Evolutionary conservation across 2,329 filamentous ascomycete genomes (phyloP).

Genomic region (Fusarium setosum): DNA sequence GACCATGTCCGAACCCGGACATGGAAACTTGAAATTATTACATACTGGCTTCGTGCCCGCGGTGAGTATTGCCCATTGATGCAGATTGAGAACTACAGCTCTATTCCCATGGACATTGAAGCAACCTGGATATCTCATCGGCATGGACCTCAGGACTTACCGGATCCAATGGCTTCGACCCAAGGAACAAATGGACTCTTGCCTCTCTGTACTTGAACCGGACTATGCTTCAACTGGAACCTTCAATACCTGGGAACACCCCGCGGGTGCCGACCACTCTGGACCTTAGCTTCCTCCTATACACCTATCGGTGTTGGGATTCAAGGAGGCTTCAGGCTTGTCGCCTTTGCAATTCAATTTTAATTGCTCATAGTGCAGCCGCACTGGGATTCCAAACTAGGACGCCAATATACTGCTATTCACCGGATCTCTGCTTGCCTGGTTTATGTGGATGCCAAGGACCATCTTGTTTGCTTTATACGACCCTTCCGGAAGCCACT

Average conservation of each 20-base stretch:
- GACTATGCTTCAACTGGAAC: slow-evolving; percentile 28
- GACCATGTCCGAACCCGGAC: slow-evolving; percentile 48
- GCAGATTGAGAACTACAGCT: slow-evolving; percentile 38
- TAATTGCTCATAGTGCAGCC: slow-evolving; percentile 42
- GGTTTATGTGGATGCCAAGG: slow-evolving; percentile 23
- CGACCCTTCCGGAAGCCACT: slow-evolving; percentile 7
- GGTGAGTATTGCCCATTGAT: slow-evolving; percentile 54
- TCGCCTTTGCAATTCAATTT: slow-evolving; percentile 46
- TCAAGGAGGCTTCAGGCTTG: slow-evolving; percentile 5
- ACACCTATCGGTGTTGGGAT: too few species aligned
- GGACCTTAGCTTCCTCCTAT: slow-evolving; percentile 20
- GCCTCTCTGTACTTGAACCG: background rate
- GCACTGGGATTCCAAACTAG: slow-evolving; percentile 34
- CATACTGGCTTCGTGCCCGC: slow-evolving; percentile 34
- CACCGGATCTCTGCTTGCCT: slow-evolving; percentile 7
- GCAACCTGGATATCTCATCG: slow-evolving; percentile 36
- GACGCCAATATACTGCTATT: slow-evolving; percentile 15
- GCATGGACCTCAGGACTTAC: slow-evolving; percentile 28
- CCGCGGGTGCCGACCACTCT: slow-evolving; percentile 3
- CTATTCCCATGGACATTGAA: slow-evolving; percentile 36
- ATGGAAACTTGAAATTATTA: slow-evolving; percentile 43
- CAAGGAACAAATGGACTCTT: slow-evolving; percentile 20
- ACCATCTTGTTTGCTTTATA: slow-evolving; percentile 26
- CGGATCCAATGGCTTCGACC: slow-evolving; percentile 34
- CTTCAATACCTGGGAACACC: slow-evolving; percentile 17